phyloP scores from a whole-genome alignment of 805 yeast genomes.

The Isabelozyma rhagii region DNA sequence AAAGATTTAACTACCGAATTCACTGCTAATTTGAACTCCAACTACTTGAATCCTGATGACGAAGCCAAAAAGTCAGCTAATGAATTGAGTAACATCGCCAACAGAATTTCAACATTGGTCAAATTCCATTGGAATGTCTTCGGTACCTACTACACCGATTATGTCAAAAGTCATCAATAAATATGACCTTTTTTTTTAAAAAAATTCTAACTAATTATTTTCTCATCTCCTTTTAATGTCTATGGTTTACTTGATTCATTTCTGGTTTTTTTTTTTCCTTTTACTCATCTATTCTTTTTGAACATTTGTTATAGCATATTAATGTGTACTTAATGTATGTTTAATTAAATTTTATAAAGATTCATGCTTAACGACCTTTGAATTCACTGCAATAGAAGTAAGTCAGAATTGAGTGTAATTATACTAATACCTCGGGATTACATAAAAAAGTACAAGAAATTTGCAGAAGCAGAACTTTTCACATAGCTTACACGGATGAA shows the following conservation, averaged over 20 bases:
- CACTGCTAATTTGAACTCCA: slow-evolving; percentile 9
- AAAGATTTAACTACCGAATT: slow-evolving; percentile 43
- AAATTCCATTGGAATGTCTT: slow-evolving; percentile 84
- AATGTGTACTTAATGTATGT: neutral
- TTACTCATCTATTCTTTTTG: neutral
- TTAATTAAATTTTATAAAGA: no score
- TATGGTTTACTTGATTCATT: neutral
- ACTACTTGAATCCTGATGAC: neutral
- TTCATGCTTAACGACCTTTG: no score
- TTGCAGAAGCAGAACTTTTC: no score
- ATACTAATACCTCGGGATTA: no score
- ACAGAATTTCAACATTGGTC: slow-evolving; percentile 60
- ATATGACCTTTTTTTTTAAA: neutral
- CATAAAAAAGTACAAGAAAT: no score
- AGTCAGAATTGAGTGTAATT: no score
- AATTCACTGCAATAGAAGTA: no score
- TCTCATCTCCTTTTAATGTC: neutral
- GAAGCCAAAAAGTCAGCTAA: slow-evolving; percentile 4
- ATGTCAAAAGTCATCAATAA: slow-evolving; percentile 6
- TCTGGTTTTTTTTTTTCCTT: neutral
- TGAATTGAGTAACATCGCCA: slow-evolving; percentile 57
- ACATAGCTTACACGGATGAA: no score
- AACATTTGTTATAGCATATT: neutral
- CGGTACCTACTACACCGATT: slow-evolving; percentile 61
- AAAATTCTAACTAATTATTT: neutral